phyloP scores from a whole-genome alignment of 78 protist genomes.

The Reticulomyxa filosa region DNA sequence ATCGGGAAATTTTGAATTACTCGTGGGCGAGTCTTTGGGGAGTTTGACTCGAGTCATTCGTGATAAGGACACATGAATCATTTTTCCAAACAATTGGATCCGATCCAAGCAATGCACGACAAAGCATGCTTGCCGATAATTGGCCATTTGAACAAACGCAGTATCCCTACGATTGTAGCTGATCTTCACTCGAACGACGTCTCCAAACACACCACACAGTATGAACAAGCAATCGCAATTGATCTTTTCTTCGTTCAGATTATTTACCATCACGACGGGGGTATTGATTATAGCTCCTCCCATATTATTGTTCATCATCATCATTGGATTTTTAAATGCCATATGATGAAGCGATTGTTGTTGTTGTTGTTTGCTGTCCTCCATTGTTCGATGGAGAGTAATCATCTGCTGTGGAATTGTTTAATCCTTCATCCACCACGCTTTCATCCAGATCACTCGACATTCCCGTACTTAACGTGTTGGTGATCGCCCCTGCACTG shows the following conservation, averaged over 20 bases:
- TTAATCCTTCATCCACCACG: too few relatives aligned
- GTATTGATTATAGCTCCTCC: too few relatives aligned
- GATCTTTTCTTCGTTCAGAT: background rate
- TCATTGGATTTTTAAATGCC: too few relatives aligned
- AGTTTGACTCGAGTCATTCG: background rate
- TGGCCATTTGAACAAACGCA: slow-evolving; percentile 40
- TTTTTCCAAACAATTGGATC: background rate
- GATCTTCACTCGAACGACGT: slow-evolving; percentile 48
- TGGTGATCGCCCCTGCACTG: too few relatives aligned
- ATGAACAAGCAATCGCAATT: slow-evolving; percentile 36
- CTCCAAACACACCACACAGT: slow-evolving; percentile 47
- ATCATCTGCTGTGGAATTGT: too few relatives aligned
- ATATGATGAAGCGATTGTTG: too few relatives aligned
- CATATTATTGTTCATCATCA: too few relatives aligned
- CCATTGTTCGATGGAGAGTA: too few relatives aligned
- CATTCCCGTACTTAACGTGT: too few relatives aligned
- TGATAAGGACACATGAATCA: background rate
- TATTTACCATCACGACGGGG: background rate
- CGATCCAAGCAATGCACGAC: background rate
- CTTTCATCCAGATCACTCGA: too few relatives aligned
- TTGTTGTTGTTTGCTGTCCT: too few relatives aligned
- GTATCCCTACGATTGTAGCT: slow-evolving; percentile 41
- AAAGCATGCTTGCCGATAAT: slow-evolving; percentile 29
- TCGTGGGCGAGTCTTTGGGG: background rate
- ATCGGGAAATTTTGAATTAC: background rate